Evolutionary conservation across 352 stramenopile genomes (phyloP), one percentile per base, ranked within the genome.

Genomic region (Phytophthora macrochlamydospora): DNA sequence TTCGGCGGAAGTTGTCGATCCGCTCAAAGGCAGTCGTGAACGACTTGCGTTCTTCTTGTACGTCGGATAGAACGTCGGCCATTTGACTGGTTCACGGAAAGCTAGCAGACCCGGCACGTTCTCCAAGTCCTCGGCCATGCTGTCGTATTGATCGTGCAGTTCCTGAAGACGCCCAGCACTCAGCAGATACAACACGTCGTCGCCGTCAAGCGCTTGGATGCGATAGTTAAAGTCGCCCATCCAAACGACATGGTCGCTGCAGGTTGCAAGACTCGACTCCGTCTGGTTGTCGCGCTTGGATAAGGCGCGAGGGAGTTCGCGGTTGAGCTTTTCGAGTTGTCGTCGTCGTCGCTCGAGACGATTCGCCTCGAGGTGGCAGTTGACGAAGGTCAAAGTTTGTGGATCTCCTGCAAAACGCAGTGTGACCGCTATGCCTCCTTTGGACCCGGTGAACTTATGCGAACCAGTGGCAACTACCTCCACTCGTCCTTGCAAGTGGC

Each of bases 161-260:
- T 90, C 81, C 29, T 82, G 54, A 28, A 87, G 65, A 13, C 78
- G 71, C 8, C 78, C 62, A 8, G 70, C 65, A 35, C 51, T 67
- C 7, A 93, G 51, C 11, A 85, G 57, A 18, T 64, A 63, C n/a
- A 89, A 51, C 57, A 90, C 81, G 7, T 81, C 71, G 33, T 79
- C 66, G 0, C 76, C 75, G 31, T 82, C 78, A 8, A 89, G 65
- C 4, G 62, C 72, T 31, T 85, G 66, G 55, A 91, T 79, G 7
- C 79, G 79, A 67, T 93, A 93, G 69, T 92, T 93, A 38, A 95
- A 85, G 63, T 95, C 85, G 2, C 87, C 87, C 73, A 92, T 88
- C 83, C 85, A 92, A 31, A 95, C 67, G 7, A 93, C 74, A 52
- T 95, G 83, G 56, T 92, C 77, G 31, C 87, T 92, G 52, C 84